Percentiles rank a stretch among this genome's conserved stretches.
Evolutionary conservation across 1,139 yeast genomes (phyloP).

Genomic region (Trichomonascaceae sp.): DNA sequence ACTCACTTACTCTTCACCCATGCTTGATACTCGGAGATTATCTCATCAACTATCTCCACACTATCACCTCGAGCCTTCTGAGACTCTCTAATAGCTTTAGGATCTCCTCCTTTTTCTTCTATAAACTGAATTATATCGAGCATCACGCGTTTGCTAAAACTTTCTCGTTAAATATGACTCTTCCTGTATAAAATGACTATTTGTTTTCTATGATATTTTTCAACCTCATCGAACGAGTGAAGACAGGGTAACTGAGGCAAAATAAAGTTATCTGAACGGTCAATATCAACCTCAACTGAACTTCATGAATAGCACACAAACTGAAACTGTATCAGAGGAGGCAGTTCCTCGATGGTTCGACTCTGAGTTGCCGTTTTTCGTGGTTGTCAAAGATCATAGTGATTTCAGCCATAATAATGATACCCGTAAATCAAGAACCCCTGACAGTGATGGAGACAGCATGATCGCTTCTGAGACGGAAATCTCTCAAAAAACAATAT

Average conservation of each 20-base stretch:
- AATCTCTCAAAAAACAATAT: conserved; percentile 14
- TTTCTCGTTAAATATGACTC: no score
- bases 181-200: background rate
- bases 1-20: conserved; percentile 71
- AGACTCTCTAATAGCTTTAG: conserved; percentile 77
- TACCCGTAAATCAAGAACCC: conserved; percentile 1
- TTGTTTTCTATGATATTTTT: background rate
- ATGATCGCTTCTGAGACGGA: background rate
- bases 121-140: conserved; percentile 86
- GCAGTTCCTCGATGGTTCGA: conserved; percentile 18
- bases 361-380: conserved; percentile 24
- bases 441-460: conserved; percentile 1
- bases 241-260: background rate
- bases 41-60: conserved; percentile 93
- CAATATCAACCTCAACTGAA: background rate
- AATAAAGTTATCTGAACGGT: background rate
- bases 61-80: conserved; percentile 93
- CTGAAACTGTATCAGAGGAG: background rate
- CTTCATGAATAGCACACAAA: background rate
- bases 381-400: conserved; percentile 20
- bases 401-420: conserved; percentile 2
- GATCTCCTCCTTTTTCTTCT: conserved; percentile 95
- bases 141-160: conserved; percentile 50
- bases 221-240: background rate
- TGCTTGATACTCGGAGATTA: conserved; percentile 78